Percentiles rank a stretch among this genome's conserved stretches.
phyloP scores from a whole-genome alignment of 371 early-diverging fungal species.

The Choanephora cucurbitarum region DNA sequence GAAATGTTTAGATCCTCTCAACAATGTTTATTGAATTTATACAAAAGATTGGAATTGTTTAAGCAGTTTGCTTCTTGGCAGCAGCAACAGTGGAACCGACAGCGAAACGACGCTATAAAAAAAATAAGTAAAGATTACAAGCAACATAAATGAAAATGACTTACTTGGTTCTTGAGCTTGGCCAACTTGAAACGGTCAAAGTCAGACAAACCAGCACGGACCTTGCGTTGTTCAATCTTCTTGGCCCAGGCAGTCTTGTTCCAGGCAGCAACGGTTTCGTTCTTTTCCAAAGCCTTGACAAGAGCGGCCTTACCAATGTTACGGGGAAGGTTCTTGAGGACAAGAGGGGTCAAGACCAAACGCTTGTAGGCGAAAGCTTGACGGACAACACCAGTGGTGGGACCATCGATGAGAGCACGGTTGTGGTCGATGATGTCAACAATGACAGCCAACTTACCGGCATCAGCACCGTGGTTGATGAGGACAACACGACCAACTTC shows the following conservation, averaged over 20 bases:
- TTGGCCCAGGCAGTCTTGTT: constrained; percentile 90
- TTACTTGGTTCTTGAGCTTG: constrained; percentile 81
- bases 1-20: neutral
- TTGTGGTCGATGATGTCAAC: constrained; percentile 99
- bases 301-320: constrained; percentile 75
- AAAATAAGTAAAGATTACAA: constrained; percentile 1
- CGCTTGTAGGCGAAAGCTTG: constrained; percentile 87
- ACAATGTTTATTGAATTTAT: constrained; percentile 16
- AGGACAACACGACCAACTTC: constrained; percentile 98
- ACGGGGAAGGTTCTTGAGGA: constrained; percentile 86
- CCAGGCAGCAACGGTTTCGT: constrained; percentile 80
- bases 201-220: constrained; percentile 83
- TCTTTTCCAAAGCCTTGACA: constrained; percentile 82
- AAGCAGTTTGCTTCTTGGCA: constrained; percentile 53
- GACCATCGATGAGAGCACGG: constrained; percentile 96
- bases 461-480: constrained; percentile 90
- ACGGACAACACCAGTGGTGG: constrained; percentile 93
- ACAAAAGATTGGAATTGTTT: constrained; percentile 19
- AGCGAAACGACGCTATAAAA: constrained; percentile 43
- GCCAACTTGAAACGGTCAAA: constrained; percentile 97
- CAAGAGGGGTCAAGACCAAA: constrained; percentile 86
- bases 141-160: neutral
- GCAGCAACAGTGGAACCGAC: constrained; percentile 39
- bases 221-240: constrained; percentile 83
- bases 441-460: constrained; percentile 96